Evolutionary conservation across 352 stramenopile species (phyloP), one percentile per base, ranked within the genome.

Genomic region (Phytophthora aleatoria): DNA sequence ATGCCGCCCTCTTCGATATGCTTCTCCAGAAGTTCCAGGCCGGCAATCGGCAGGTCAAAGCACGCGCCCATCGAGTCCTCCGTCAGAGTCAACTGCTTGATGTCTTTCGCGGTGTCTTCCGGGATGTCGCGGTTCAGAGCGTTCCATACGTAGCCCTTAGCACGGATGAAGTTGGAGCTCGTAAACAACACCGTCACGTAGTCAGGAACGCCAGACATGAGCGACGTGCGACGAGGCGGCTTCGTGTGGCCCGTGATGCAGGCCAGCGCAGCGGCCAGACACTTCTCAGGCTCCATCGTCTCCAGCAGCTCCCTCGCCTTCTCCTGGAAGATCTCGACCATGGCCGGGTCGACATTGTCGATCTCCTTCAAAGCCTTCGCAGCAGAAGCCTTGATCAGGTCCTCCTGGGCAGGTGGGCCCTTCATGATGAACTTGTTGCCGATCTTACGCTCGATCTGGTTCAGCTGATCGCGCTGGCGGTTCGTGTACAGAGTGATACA

Each of bases 401-500:
- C 93, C 13, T 94, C 77, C 50, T 93, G 85, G 59, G 78, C 79
- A 52, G 82, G 92, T 10, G 90, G 85, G 27, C 91, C 90, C 50
- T 86, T 85, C 80, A 94, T 96, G 31, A 80, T 73, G 57, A 98
- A 97, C 65, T 92, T 87, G 77, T 97, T 98, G 8, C 83, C 83
- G 48, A 96, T 95, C 42, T 76, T 81, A 28, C 85, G 85, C 69
- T 97, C 91, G 45, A 98, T 97, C 49, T 87, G 73, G 58, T 81
- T 64, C 24, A 98, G 54, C 16, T 81, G 53, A 28, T 94, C 85
- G 20, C 77, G 75, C 72, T 98, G 89, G 24, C 85, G 81, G 12
- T 76, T 75, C 26, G 90, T 97, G 74, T 97, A 98, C 41, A 99
- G 85, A 26, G 97, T 99, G 69, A 99, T 94, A 69, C 97, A 99